Evolutionary conservation across 176 grass and related monocot genomes (phyloP), one percentile per base, ranked within the genome.

Genomic region (Zoysia japonica): DNA sequence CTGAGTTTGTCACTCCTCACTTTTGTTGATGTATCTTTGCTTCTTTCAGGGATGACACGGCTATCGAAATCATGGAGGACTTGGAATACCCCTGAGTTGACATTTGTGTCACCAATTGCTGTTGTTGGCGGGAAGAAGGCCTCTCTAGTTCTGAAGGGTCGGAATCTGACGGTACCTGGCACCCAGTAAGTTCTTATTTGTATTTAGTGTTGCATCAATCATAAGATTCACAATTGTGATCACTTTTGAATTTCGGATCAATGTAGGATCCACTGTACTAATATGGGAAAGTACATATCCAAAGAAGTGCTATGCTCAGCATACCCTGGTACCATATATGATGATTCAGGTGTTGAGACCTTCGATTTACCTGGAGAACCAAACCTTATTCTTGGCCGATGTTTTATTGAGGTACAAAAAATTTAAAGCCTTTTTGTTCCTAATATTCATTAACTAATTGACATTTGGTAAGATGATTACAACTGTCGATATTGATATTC

Each of bases 271-370:
- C 91, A 93, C 53, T 99, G 92, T 81, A 99, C 92, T 8, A 89
- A 84, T 56, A 91, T 53, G 59, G 96, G 96, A 8, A 99, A 99
- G 68, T 99, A 95, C 76, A 87, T 85, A 78, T 95, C 88, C 47
- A 99, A 99, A 79, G 96, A 99, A 87, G 82, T 96, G 15, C 62
- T 99, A 7, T 95, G 90, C 72, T 99, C 92, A 19, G 68, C 88
- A 50, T 91, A 99, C 89, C 92, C 90, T 11, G 96, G 96, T 45
- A 99, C 96, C 45, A 99, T 99, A 89, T 99, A 96, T 65, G 96
- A 99, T 54, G 92, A 99, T 96, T 99, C 92, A 45, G 89, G 96
- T 76, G 50, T 91, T 11, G 96, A 99, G 84, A 99, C 66, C 36
- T 99, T 99, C 74, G 88, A 95, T 61, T 89, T 99, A 56, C 90